These are phyloP conservation scores for Exophiala alcalophila DNA, from an alignment of 2,329 filamentous ascomycete species.

Conservation along the genomic window DNA sequence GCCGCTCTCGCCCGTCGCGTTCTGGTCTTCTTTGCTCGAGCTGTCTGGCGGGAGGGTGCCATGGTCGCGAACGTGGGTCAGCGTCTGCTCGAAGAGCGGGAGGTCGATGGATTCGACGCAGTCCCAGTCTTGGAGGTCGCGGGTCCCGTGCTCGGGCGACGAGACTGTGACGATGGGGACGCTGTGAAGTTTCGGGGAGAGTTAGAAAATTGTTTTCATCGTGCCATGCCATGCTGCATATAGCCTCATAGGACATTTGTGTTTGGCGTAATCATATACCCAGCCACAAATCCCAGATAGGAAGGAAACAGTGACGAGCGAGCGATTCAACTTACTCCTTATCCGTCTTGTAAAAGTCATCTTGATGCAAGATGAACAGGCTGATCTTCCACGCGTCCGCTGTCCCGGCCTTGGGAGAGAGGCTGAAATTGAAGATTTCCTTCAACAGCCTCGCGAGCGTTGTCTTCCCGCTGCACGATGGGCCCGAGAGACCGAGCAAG, in stretches of 20 bases:
- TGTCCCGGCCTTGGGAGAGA: conserved; percentile 7
- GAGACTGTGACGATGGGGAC: conserved; percentile 49
- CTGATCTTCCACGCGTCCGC: conserved; percentile 6
- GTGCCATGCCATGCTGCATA: too few relatives aligned
- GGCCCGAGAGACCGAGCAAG: conserved; percentile 79
- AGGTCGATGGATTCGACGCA: conserved; percentile 77
- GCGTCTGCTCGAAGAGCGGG: conserved; percentile 61
- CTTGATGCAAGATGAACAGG: conserved; percentile 80
- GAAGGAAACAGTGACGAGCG: background rate
- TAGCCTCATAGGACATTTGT: too few relatives aligned
- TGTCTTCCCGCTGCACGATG: conserved; percentile 91
- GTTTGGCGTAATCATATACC: too few relatives aligned
- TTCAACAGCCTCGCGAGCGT: conserved; percentile 82
- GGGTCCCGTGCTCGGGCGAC: conserved; percentile 36
- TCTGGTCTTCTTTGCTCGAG: conserved; percentile 59
- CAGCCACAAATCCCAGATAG: too few relatives aligned
- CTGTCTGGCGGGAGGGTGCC: conserved; percentile 53
- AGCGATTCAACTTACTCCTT: conserved; percentile 61
- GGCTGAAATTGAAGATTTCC: conserved; percentile 64
- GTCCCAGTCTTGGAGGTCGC: conserved; percentile 81
- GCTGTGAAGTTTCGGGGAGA: conserved; percentile 32
- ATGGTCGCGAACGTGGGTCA: conserved; percentile 66
- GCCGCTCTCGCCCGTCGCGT: conserved; percentile 48
- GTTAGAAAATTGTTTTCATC: too few relatives aligned
- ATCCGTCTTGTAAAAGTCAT: conserved; percentile 86